These are phyloP conservation scores for Fusarium guadeloupense DNA, from an alignment of 2,329 filamentous ascomycete species.

Conservation along the genomic window DNA sequence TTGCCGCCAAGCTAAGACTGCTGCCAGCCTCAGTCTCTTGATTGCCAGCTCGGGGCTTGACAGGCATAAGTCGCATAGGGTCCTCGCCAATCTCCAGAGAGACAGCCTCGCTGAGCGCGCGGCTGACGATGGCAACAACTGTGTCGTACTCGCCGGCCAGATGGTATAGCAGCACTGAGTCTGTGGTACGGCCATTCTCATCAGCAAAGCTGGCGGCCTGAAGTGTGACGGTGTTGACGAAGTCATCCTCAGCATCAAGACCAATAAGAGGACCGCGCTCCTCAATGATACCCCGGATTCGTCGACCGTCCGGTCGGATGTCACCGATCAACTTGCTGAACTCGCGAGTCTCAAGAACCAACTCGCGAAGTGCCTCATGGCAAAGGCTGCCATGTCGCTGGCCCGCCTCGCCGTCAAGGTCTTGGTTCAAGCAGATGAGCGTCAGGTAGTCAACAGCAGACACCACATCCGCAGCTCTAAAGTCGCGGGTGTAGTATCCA, in stretches of 20 bases:
- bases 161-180: constrained; percentile 94
- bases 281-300: constrained; percentile 88
- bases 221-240: constrained; percentile 89
- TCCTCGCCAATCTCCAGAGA: constrained; percentile 86
- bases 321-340: constrained; percentile 95
- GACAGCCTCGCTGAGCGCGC: constrained; percentile 88
- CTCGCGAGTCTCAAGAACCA: constrained; percentile 95
- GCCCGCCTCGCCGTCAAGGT: constrained; percentile 78
- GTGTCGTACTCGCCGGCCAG: constrained; percentile 94
- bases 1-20: constrained; percentile 68
- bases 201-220: constrained; percentile 93
- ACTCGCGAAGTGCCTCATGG: constrained; percentile 90
- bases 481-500: constrained; percentile 95
- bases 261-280: constrained; percentile 84
- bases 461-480: constrained; percentile 87
- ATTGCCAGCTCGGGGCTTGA: constrained; percentile 72
- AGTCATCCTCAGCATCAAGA: constrained; percentile 80
- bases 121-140: constrained; percentile 89
- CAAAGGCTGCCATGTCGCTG: constrained; percentile 83
- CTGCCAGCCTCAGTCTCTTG: constrained; percentile 55
- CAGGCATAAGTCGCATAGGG: constrained; percentile 78
- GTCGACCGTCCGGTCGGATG: constrained; percentile 83
- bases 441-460: constrained; percentile 93
- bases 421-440: constrained; percentile 90
- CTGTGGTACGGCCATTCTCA: constrained; percentile 90